Conservation (phyloP, 176 grass and related monocot genomes). For the Carex pumila region DNA sequence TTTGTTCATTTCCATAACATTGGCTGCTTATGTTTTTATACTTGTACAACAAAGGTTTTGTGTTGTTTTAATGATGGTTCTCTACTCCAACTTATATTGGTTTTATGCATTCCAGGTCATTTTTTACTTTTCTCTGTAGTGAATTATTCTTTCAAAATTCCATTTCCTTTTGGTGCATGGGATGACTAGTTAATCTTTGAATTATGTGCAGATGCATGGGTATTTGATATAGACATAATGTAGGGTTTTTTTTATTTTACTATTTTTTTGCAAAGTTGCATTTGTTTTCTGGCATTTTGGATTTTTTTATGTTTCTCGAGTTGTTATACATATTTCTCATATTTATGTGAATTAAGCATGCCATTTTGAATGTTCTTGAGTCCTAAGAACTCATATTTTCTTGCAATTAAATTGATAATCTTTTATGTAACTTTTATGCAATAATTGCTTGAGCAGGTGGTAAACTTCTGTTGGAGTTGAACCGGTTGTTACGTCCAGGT, state of each 20-base stretch:
- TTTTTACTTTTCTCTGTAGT: neutral
- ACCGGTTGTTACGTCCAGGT: slow-evolving; percentile 64
- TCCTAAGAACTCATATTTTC: neutral
- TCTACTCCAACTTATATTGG: neutral
- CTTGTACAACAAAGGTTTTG: neutral
- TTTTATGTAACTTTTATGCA: slow-evolving; percentile 12
- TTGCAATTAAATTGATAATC: slow-evolving; percentile 1
- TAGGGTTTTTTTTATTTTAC: neutral
- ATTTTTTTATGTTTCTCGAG: neutral
- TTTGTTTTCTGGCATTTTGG: neutral
- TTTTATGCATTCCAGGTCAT: neutral
- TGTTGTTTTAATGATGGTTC: neutral
- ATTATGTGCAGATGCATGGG: neutral
- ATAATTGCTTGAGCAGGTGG: slow-evolving; percentile 40
- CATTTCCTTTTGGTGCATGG: neutral
- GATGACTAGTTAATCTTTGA: neutral
- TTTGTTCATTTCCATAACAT: neutral
- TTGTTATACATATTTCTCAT: neutral
- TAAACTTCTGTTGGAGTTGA: slow-evolving; percentile 68
- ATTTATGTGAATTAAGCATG: neutral
- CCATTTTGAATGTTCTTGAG: neutral
- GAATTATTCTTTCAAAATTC: neutral
- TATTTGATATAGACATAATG: neutral
- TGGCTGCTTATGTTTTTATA: neutral
- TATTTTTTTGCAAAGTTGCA: neutral